Conservation (phyloP, 2,329 filamentous ascomycete genomes). For the Anisogramma anomala region DNA sequence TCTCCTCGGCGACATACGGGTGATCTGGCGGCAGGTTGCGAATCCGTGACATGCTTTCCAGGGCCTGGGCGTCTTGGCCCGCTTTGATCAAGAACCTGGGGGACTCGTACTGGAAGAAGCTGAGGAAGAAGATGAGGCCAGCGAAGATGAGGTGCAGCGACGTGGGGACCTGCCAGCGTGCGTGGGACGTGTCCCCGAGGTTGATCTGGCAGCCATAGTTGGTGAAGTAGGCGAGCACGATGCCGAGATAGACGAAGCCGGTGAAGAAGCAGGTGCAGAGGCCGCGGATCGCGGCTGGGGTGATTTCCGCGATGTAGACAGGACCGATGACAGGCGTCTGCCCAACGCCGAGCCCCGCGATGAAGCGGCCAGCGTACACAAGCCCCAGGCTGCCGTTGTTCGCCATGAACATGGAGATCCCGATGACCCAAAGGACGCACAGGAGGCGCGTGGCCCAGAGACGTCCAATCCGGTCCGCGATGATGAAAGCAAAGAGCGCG, state of each 20-base stretch:
- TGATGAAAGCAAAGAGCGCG: slow-evolving; percentile 49
- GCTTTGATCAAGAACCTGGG: slow-evolving; percentile 60
- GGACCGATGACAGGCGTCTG: slow-evolving; percentile 58
- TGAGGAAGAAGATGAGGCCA: slow-evolving; percentile 56
- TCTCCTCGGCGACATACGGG: slow-evolving; percentile 50
- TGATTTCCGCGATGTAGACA: slow-evolving; percentile 62
- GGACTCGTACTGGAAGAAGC: slow-evolving; percentile 57
- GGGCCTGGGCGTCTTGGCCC: slow-evolving; percentile 47
- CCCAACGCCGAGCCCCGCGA: slow-evolving; percentile 54
- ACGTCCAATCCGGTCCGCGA: slow-evolving; percentile 51
- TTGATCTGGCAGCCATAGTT: slow-evolving; percentile 49
- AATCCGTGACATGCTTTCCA: slow-evolving; percentile 42
- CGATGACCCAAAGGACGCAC: slow-evolving; percentile 44
- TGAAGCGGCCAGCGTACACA: slow-evolving; percentile 55
- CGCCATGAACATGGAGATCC: slow-evolving; percentile 47
- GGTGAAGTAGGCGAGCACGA: slow-evolving; percentile 69
- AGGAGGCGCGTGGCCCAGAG: slow-evolving; percentile 50
- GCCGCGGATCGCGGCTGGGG: slow-evolving; percentile 56
- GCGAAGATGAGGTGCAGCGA: slow-evolving; percentile 70
- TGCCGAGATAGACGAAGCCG: slow-evolving; percentile 63
- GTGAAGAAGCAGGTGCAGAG: slow-evolving; percentile 63
- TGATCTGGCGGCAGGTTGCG: slow-evolving; percentile 49
- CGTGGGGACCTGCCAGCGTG: slow-evolving; percentile 52
- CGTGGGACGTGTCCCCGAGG: slow-evolving; percentile 33
- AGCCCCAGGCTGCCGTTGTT: slow-evolving; percentile 40